A percentile compares a stretch with the other conserved stretches of the same genome.
Conservation (phyloP, 129 eudicot genomes). For the Arctium lappa region DNA sequence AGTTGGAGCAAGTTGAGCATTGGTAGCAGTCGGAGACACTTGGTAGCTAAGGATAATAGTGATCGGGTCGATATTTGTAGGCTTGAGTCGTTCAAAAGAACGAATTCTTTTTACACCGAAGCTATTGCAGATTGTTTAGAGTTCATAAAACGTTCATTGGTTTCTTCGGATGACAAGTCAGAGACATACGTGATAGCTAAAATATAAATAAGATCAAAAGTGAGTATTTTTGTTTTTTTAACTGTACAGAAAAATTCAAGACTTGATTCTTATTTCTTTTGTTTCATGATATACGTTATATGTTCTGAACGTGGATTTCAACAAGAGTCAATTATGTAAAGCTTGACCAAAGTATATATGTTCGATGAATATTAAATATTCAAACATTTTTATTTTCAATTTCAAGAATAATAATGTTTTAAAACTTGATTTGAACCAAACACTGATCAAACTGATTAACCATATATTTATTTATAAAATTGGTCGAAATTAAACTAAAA, state of each 20-base stretch:
- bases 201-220: constrained; percentile 5
- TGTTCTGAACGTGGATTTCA: neutral
- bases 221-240: constrained; percentile 1
- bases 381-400: neutral
- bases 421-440: neutral
- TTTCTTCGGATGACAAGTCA: constrained; percentile 41
- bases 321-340: neutral
- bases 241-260: neutral
- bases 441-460: neutral
- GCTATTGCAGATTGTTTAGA: constrained; percentile 95
- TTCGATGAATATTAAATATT: neutral
- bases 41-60: constrained; percentile 10
- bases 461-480: neutral
- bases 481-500: neutral
- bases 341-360: neutral
- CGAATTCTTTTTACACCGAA: constrained; percentile 87
- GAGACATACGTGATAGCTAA: constrained; percentile 9
- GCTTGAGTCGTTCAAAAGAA: constrained; percentile 41
- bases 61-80: constrained; percentile 17
- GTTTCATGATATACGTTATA: neutral
- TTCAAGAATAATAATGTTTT: neutral
- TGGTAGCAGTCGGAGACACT: constrained; percentile 13
- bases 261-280: neutral
- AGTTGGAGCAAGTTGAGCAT: neutral
- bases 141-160: constrained; percentile 73